Evolutionary conservation across 2,329 filamentous ascomycete species (phyloP).

Genomic region (Paracamarosporium sp.): DNA sequence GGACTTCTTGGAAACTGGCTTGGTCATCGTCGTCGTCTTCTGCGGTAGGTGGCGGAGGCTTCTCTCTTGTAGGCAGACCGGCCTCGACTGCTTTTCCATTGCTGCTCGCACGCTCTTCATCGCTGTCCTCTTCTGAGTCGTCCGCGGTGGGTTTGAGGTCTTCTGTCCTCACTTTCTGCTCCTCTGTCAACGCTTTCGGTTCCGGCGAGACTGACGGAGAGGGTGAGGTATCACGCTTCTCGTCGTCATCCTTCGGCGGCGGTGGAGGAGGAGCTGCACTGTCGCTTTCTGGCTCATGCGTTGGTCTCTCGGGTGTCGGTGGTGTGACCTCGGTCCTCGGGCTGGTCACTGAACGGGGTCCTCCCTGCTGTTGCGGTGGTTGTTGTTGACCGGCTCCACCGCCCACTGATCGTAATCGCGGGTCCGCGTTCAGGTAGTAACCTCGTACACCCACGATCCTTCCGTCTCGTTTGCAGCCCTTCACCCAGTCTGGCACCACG

Average conservation of each 20-base stretch:
- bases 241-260: conserved; percentile 39
- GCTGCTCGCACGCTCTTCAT: conserved; percentile 36
- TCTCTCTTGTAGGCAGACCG: conserved; percentile 27
- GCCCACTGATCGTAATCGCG: conserved; percentile 63
- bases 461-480: conserved; percentile 92
- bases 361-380: conserved; percentile 28
- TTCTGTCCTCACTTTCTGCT: conserved; percentile 44
- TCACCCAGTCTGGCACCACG: conserved; percentile 94
- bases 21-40: conserved; percentile 39
- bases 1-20: conserved; percentile 44
- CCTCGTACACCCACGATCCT: conserved; percentile 92
- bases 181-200: conserved; percentile 37
- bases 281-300: conserved; percentile 28
- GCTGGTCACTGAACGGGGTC: conserved; percentile 47
- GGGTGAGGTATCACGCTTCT: conserved; percentile 23
- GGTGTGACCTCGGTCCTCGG: conserved; percentile 59
- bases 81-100: conserved; percentile 28
- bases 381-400: conserved; percentile 38
- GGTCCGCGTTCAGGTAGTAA: conserved; percentile 92
- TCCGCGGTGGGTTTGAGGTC: conserved; percentile 33
- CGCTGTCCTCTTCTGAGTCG: conserved; percentile 33
- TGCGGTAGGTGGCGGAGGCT: conserved; percentile 30
- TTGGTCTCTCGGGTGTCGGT: conserved; percentile 55
- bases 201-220: conserved; percentile 34
- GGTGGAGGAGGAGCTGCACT: conserved; percentile 40